Conservation (phyloP, 2,329 filamentous ascomycete species). For the Fusarium udum region DNA sequence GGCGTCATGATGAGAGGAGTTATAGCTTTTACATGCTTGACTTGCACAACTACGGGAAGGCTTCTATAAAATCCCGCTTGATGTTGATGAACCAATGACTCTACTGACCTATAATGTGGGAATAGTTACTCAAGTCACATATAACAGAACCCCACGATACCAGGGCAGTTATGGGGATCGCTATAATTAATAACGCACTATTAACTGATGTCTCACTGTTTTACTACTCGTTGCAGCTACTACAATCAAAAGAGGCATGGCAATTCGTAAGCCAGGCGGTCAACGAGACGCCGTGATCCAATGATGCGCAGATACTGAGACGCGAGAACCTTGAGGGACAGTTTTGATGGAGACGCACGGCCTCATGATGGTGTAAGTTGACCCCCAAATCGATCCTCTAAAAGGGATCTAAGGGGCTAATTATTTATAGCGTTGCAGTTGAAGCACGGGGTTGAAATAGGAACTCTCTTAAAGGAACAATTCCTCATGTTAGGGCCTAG, state of each 20-base stretch:
- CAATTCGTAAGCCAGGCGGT: conserved; percentile 33
- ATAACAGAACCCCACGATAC: neutral
- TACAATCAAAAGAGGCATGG: neutral
- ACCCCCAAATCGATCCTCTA: conserved; percentile 17
- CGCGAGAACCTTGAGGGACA: conserved; percentile 45
- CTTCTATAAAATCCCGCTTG: neutral
- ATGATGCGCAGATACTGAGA: conserved; percentile 24
- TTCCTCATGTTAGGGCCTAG: neutral
- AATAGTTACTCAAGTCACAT: neutral
- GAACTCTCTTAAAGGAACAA: neutral
- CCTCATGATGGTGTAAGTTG: conserved; percentile 21
- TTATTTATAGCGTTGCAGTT: neutral
- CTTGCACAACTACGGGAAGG: neutral
- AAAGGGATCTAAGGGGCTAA: neutral
- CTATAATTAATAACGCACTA: conserved; percentile 1
- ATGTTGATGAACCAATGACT: neutral
- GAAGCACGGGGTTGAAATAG: neutral
- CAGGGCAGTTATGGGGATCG: neutral
- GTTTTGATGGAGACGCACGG: conserved; percentile 19
- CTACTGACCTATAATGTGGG: neutral
- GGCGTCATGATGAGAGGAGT: conserved; percentile 1
- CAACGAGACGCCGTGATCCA: conserved; percentile 29
- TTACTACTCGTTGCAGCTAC: neutral
- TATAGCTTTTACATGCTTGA: neutral
- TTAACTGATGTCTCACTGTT: conserved; percentile 8